phyloP scores from a whole-genome alignment of 2,329 filamentous ascomycete genomes.

The Colletotrichum sp. region DNA sequence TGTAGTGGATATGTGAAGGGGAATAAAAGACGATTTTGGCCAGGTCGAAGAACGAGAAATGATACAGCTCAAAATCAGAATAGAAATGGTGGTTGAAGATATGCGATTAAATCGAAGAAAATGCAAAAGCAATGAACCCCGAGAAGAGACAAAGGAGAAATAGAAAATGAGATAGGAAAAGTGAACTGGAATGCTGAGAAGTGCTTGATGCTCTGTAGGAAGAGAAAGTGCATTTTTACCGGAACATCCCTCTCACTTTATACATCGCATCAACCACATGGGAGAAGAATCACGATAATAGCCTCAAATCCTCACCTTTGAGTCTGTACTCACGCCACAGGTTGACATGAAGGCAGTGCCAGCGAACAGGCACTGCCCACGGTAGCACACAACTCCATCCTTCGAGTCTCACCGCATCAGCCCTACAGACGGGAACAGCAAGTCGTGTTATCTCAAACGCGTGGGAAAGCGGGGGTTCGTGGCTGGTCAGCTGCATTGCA shows the following conservation, averaged over 20 bases:
- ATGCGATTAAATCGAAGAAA: not conserved
- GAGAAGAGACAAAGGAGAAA: not conserved
- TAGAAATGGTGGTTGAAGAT: rapidly evolving
- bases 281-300: not conserved
- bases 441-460: not conserved
- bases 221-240: not conserved
- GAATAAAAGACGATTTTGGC: not conserved
- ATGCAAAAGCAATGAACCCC: not conserved
- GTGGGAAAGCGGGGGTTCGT: not conserved
- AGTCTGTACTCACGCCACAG: not conserved
- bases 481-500: not conserved
- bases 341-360: not conserved
- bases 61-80: rapidly evolving
- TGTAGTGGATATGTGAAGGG: not conserved
- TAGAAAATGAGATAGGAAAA: not conserved
- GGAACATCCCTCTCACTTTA: not conserved
- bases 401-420: not conserved
- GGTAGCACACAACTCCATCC: not conserved
- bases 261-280: not conserved
- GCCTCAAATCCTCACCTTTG: not conserved
- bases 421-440: not conserved
- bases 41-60: not conserved
- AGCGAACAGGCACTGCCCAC: not conserved
- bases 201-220: not conserved
- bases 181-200: not conserved